These are phyloP conservation scores for Candida frijolesensis DNA, from an alignment of 1,139 yeast species.

Conservation along the genomic window DNA sequence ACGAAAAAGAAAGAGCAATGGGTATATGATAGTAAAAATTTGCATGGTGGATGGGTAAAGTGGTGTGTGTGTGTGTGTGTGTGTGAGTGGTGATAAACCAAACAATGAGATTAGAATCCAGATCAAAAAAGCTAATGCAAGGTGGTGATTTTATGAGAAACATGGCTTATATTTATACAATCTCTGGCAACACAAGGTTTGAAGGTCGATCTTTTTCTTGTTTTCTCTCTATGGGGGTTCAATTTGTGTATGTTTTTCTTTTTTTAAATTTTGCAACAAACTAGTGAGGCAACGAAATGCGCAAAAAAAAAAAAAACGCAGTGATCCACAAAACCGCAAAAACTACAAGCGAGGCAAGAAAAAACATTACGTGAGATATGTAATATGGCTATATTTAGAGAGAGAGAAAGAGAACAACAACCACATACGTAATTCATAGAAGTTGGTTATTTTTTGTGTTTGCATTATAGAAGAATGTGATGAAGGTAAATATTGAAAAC, in stretches of 20 bases:
- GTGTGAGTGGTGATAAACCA: not conserved
- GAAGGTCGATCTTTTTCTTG: not conserved
- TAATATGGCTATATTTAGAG: not conserved
- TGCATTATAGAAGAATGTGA: conserved; percentile 1
- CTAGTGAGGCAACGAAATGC: not conserved
- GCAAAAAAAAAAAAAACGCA: not conserved
- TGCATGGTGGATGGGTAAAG: not conserved
- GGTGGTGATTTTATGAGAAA: not conserved
- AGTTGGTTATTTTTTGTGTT: not conserved
- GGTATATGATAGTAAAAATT: not conserved
- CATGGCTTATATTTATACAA: not conserved
- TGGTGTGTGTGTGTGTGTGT: not conserved
- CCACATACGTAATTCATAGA: too few species aligned
- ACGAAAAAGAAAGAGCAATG: not conserved
- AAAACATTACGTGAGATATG: not conserved
- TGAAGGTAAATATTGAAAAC: not conserved
- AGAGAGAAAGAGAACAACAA: too few species aligned
- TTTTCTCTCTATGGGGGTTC: not conserved
- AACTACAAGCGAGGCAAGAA: not conserved
- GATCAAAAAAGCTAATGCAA: not conserved
- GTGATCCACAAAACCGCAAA: not conserved
- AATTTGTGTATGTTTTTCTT: not conserved
- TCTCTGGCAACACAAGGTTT: not conserved
- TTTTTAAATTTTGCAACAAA: not conserved
- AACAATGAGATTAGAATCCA: not conserved